Evolutionary conservation across 129 eudicot genomes (phyloP).

Genomic region (Pulicaria dysenterica): DNA sequence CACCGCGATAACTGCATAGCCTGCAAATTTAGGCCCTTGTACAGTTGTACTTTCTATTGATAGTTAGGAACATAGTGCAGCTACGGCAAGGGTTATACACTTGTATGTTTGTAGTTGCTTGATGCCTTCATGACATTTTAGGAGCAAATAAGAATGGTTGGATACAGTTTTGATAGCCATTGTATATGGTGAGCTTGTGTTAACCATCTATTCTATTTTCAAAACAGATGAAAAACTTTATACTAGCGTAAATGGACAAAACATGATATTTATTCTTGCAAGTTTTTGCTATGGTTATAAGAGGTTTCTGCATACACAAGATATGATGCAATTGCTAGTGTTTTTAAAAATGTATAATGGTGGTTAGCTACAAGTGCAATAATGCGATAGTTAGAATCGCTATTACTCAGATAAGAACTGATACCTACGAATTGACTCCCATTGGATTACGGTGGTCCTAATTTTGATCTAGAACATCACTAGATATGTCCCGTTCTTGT

Average conservation of each 20-base stretch:
- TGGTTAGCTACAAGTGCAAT: too few species aligned
- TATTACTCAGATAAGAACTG: too few species aligned
- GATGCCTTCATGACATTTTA: neutral
- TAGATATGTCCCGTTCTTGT: neutral
- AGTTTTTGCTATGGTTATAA: neutral
- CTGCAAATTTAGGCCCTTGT: too few species aligned
- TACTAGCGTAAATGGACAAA: slow-evolving; percentile 9
- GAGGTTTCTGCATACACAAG: neutral
- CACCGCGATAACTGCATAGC: too few species aligned
- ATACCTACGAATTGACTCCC: too few species aligned
- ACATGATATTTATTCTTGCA: neutral
- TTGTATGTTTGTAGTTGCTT: neutral
- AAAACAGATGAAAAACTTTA: neutral
- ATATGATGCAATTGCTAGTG: neutral
- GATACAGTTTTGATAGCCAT: neutral
- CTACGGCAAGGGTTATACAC: too few species aligned
- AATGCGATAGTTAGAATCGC: too few species aligned
- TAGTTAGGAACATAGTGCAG: too few species aligned
- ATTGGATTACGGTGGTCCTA: too few species aligned
- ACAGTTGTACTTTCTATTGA: too few species aligned
- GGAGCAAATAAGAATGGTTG: neutral
- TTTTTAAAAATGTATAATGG: too few species aligned
- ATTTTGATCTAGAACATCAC: neutral
- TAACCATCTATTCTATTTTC: neutral
- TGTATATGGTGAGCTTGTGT: neutral